Evolutionary conservation across 805 yeast genomes (phyloP).

Genomic region (Sungouiozyma intestinalis): DNA sequence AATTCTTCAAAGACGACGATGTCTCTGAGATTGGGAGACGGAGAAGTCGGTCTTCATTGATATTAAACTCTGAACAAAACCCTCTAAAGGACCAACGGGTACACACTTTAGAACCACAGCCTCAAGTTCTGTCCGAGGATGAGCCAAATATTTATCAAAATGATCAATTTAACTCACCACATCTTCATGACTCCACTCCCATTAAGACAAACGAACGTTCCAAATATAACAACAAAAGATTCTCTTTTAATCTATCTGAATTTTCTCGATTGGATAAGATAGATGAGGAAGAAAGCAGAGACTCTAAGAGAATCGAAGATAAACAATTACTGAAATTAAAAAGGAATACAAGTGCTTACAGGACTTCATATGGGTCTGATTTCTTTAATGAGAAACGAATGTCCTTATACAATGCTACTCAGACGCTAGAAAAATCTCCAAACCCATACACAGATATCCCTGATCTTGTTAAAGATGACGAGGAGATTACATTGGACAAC

Average conservation of each 20-base stretch:
- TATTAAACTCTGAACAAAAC: not conserved
- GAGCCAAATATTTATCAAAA: not conserved
- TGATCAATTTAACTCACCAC: not conserved
- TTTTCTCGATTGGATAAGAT: not conserved
- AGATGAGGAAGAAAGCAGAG: not conserved
- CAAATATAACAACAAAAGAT: not conserved
- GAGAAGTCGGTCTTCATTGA: not conserved
- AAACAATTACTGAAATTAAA: not conserved
- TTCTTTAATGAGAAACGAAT: not conserved
- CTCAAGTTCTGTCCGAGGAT: not conserved
- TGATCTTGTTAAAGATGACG: constrained; percentile 79
- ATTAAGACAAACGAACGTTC: not conserved
- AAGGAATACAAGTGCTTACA: not conserved
- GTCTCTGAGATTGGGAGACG: not conserved
- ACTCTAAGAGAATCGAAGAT: not conserved
- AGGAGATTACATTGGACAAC: constrained; percentile 19
- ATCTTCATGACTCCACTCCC: not conserved
- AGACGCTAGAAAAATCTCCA: not conserved
- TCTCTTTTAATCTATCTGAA: not conserved
- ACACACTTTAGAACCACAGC: not conserved
- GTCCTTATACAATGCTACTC: not conserved
- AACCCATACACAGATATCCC: constrained; percentile 37
- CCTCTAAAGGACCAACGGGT: not conserved
- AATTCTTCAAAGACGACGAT: constrained; percentile 51
- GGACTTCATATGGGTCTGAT: not conserved